These are phyloP conservation scores for Corchorus capsularis DNA, from an alignment of 345 rosid species.

Conservation along the genomic window DNA sequence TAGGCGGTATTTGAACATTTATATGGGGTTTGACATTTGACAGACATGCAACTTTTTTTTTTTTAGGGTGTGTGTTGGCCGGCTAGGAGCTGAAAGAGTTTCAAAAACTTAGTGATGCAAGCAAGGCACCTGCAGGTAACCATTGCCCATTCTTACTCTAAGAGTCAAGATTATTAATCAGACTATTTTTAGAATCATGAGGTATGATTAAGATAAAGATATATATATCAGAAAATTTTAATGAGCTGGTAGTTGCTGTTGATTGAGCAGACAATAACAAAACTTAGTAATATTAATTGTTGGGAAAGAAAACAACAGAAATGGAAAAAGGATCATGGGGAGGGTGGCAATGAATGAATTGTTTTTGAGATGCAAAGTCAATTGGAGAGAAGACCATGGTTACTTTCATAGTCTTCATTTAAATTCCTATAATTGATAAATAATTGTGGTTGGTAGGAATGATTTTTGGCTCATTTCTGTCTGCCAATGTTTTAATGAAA, in stretches of 20 bases:
- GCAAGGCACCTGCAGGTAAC: background rate
- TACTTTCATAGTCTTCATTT: background rate
- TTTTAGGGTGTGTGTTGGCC: no score
- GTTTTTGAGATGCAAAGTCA: background rate
- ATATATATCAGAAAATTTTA: background rate
- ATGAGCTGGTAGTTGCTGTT: background rate
- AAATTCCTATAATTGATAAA: background rate
- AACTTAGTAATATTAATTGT: background rate
- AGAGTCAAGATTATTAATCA: background rate
- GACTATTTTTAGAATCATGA: background rate
- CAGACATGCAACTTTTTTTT: background rate
- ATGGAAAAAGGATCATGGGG: background rate
- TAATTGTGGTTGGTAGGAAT: background rate
- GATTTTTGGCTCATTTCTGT: background rate
- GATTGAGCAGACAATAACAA: background rate
- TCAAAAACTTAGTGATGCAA: no score
- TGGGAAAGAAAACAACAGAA: background rate
- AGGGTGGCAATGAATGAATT: background rate
- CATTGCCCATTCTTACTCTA: background rate
- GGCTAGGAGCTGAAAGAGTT: no score
- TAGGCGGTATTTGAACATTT: no score
- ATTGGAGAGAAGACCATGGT: background rate
- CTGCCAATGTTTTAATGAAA: background rate
- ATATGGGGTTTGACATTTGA: background rate
- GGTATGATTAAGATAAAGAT: background rate